phyloP scores from a whole-genome alignment of 2,329 filamentous ascomycete genomes.

The Scolecobasidium constrictum region DNA sequence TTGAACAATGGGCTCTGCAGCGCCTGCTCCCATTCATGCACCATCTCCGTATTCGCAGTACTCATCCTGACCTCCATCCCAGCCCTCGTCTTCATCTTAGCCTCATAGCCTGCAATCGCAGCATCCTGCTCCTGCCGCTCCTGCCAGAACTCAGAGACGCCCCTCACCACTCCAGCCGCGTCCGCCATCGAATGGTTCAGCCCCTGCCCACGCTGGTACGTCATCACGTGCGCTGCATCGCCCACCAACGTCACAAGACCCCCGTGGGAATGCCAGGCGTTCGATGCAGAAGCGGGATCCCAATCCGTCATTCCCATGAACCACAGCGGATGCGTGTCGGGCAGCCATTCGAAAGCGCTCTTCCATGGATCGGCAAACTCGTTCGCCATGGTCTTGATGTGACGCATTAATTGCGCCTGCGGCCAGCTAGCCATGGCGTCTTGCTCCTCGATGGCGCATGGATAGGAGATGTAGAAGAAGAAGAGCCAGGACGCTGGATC shows the following conservation, averaged over 20 bases:
- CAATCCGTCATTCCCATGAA: constrained; percentile 24
- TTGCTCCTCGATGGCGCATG: constrained; percentile 28
- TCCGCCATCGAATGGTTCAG: constrained; percentile 38
- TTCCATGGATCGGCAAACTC: constrained; percentile 34
- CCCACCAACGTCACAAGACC: constrained; percentile 27
- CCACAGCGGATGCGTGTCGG: constrained; percentile 22
- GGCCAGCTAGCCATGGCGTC: constrained; percentile 25
- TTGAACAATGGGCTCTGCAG: constrained; percentile 22
- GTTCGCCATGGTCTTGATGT: constrained; percentile 29
- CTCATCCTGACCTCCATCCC: constrained; percentile 22
- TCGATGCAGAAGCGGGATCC: constrained; percentile 20
- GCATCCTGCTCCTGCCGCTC: constrained; percentile 14
- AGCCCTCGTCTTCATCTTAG: constrained; percentile 30
- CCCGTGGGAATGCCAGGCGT: constrained; percentile 22
- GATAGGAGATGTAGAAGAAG: constrained; percentile 39
- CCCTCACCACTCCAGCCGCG: constrained; percentile 25
- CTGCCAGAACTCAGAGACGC: constrained; percentile 11
- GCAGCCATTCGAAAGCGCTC: constrained; percentile 24
- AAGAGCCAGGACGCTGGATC: constrained; percentile 33
- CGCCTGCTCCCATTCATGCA: constrained; percentile 27
- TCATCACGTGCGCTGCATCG: constrained; percentile 32
- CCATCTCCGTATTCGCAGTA: constrained; percentile 21
- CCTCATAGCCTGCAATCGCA: constrained; percentile 29
- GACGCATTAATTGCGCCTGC: constrained; percentile 24
- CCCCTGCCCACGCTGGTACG: constrained; percentile 36